These are phyloP conservation scores for Colletotrichum tropicale DNA, from an alignment of 2,329 filamentous ascomycete genomes.

Conservation along the genomic window DNA sequence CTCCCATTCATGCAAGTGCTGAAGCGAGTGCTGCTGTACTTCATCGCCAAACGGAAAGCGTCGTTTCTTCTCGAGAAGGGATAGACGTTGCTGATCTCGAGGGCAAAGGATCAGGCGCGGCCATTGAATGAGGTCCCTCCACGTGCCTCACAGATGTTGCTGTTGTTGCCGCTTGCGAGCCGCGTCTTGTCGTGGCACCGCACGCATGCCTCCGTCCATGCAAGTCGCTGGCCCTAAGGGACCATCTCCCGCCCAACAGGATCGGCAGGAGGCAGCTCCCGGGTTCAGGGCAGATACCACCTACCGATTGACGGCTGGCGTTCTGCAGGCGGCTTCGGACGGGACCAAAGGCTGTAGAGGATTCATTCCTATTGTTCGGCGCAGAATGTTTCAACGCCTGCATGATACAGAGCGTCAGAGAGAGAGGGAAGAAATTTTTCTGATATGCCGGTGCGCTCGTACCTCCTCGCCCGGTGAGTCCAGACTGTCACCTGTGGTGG, in stretches of 20 bases:
- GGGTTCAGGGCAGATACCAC: neutral
- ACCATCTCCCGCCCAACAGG: constrained; percentile 13
- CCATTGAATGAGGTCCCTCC: constrained; percentile 1
- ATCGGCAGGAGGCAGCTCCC: constrained; percentile 15
- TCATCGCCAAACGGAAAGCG: neutral
- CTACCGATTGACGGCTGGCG: neutral
- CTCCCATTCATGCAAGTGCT: neutral
- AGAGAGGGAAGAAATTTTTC: neutral
- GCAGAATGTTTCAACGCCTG: neutral
- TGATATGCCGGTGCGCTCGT: neutral
- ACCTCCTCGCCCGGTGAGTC: neutral
- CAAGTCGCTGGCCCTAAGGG: neutral
- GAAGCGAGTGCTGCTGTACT: neutral
- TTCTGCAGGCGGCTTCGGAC: neutral
- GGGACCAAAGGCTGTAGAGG: neutral
- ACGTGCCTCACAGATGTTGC: constrained; percentile 3
- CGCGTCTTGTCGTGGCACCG: constrained; percentile 19
- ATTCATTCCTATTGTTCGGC: neutral
- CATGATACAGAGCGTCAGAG: neutral
- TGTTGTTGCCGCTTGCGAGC: neutral
- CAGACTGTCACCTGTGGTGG: neutral
- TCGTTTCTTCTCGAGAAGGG: neutral
- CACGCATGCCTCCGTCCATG: constrained; percentile 10
- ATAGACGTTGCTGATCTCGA: neutral
- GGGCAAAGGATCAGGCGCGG: neutral